Evolutionary conservation across 2,329 filamentous ascomycete species (phyloP).

Genomic region (Clathrospora elynae): DNA sequence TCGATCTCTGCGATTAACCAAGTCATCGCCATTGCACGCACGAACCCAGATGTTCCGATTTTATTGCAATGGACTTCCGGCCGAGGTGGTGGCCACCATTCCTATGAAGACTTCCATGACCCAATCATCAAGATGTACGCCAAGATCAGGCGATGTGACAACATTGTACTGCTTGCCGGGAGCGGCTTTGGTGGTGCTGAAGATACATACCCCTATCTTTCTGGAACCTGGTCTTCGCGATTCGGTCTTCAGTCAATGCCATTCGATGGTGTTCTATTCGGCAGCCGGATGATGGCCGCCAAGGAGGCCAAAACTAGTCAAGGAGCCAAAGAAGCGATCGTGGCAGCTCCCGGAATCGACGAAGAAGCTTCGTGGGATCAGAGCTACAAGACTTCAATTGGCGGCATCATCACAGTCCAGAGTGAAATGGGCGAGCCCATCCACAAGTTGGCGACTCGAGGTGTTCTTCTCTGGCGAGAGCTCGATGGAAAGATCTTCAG

Average conservation of each 20-base stretch:
- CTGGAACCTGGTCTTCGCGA: slow-evolving; percentile 83
- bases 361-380: slow-evolving; percentile 90
- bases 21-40: slow-evolving; percentile 90
- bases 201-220: slow-evolving; percentile 91
- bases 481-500: slow-evolving; percentile 93
- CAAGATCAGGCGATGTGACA: slow-evolving; percentile 81
- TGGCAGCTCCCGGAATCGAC: slow-evolving; percentile 80
- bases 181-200: slow-evolving; percentile 90
- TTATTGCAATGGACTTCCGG: slow-evolving; percentile 95
- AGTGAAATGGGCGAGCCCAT: slow-evolving; percentile 98
- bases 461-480: slow-evolving; percentile 91
- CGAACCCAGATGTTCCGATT: slow-evolving; percentile 92
- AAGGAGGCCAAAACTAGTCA: slow-evolving; percentile 90
- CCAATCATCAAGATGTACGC: slow-evolving; percentile 90
- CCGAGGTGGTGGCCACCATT: slow-evolving; percentile 91
- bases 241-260: slow-evolving; percentile 92
- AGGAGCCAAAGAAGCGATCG: slow-evolving; percentile 87
- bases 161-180: slow-evolving; percentile 86
- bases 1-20: slow-evolving; percentile 79
- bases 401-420: slow-evolving; percentile 78
- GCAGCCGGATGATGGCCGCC: slow-evolving; percentile 92
- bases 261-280: slow-evolving; percentile 89
- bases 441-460: slow-evolving; percentile 91
- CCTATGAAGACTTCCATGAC: slow-evolving; percentile 93
- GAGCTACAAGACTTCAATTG: slow-evolving; percentile 1